Conservation (phyloP, 73 alveolate genomes). For the Loxodes magnus region DNA sequence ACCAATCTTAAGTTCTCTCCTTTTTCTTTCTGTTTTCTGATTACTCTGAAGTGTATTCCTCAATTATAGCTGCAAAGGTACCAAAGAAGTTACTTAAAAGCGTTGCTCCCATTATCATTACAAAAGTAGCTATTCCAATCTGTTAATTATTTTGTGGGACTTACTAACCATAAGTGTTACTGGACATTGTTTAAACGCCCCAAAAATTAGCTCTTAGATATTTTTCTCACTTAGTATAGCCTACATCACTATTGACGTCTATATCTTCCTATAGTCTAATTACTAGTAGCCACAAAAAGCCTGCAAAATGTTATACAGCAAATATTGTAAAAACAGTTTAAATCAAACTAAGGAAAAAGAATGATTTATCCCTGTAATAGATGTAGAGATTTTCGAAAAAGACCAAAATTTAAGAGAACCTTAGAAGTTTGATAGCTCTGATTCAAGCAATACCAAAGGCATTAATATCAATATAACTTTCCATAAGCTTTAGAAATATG, state of each 20-base stretch:
- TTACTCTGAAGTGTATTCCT: slow-evolving; percentile 11
- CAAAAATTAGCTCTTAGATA: slow-evolving; percentile 28
- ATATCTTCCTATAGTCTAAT: slow-evolving; percentile 3
- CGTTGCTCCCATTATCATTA: slow-evolving; percentile 45
- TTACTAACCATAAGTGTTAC: slow-evolving; percentile 28
- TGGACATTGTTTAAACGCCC: slow-evolving; percentile 38
- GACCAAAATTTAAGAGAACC: neutral
- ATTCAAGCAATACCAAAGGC: neutral
- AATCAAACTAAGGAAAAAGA: neutral
- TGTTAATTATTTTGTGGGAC: slow-evolving; percentile 28
- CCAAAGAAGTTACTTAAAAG: slow-evolving; percentile 47
- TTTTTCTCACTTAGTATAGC: slow-evolving; percentile 14
- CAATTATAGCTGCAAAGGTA: slow-evolving; percentile 22
- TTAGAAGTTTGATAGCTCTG: slow-evolving; percentile 2
- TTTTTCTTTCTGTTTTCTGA: slow-evolving; percentile 19
- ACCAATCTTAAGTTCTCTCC: slow-evolving; percentile 33
- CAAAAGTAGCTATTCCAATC: slow-evolving; percentile 12
- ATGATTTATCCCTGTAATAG: neutral
- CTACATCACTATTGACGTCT: neutral
- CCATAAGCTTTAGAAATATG: no score
- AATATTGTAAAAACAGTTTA: neutral
- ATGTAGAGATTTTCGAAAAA: neutral
- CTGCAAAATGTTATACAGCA: neutral
- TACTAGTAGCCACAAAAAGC: neutral
- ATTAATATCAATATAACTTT: neutral